Evolutionary conservation across 2,329 filamentous ascomycete species (phyloP).

Genomic region (Epichloe amarillans): DNA sequence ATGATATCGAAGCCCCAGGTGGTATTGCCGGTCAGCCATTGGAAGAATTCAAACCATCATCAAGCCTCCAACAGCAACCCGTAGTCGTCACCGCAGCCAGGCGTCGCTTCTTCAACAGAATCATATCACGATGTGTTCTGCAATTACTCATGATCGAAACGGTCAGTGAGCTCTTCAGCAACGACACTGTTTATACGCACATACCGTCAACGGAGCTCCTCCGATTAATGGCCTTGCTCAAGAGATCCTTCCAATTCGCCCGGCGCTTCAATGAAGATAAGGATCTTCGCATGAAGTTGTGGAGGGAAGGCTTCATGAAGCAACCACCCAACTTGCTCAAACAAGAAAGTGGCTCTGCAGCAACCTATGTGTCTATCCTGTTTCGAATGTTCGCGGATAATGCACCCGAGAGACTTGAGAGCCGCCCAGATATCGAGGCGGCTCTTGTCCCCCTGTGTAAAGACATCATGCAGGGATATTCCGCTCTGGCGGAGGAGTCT

Average conservation of each 20-base stretch:
- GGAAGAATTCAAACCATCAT: slow-evolving; percentile 77
- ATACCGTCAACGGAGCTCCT: slow-evolving; percentile 86
- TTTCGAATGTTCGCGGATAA: slow-evolving; percentile 96
- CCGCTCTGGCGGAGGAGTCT: slow-evolving; percentile 81
- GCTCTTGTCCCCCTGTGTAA: slow-evolving; percentile 89
- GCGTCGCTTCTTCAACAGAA: slow-evolving; percentile 94
- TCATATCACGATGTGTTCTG: slow-evolving; percentile 95
- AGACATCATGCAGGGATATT: slow-evolving; percentile 82
- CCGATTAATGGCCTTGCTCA: slow-evolving; percentile 83
- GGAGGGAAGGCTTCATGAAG: slow-evolving; percentile 99
- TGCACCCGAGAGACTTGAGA: slow-evolving; percentile 66
- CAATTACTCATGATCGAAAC: slow-evolving; percentile 99
- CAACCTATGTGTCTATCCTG: slow-evolving; percentile 89
- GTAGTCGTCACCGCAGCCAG: slow-evolving; percentile 87
- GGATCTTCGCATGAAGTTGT: slow-evolving; percentile 83
- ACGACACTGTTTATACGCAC: slow-evolving; percentile 84
- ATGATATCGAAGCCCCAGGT: slow-evolving; percentile 21
- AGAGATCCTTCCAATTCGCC: slow-evolving; percentile 93
- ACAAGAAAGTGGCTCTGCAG: slow-evolving; percentile 84
- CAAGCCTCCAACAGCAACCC: slow-evolving; percentile 70
- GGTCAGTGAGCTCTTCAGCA: slow-evolving; percentile 95
- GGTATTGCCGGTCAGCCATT: slow-evolving; percentile 32
- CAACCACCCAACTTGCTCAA: slow-evolving; percentile 95
- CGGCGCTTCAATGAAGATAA: slow-evolving; percentile 97
- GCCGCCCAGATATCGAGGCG: slow-evolving; percentile 70